Evolutionary conservation across 352 stramenopile species (phyloP).

Genomic region (Phytophthora melonis): DNA sequence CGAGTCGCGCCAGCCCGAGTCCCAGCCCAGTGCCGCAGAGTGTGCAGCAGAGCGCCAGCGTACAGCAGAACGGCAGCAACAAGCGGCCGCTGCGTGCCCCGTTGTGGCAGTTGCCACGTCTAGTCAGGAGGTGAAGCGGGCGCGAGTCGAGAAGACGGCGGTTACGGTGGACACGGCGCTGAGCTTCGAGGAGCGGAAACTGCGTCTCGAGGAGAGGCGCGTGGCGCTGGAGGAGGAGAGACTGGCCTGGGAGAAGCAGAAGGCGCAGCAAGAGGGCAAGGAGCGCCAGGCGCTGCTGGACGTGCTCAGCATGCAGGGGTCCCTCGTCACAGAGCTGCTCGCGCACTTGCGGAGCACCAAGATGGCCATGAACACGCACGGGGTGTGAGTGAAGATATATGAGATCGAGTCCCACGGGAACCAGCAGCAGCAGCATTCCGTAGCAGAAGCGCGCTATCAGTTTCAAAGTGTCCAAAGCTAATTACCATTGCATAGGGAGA

Average conservation of each 20-base stretch:
- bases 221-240: constrained; percentile 47
- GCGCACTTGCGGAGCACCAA: constrained; percentile 34
- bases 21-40: constrained; percentile 23
- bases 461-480: neutral
- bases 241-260: constrained; percentile 47
- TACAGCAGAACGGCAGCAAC: constrained; percentile 40
- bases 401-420: neutral
- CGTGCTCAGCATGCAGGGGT: constrained; percentile 43
- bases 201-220: constrained; percentile 44
- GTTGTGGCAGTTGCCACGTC: neutral
- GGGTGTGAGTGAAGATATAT: constrained; percentile 16
- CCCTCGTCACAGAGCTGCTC: constrained; percentile 47
- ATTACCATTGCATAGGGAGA: neutral
- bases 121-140: constrained; percentile 30
- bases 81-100: constrained; percentile 33
- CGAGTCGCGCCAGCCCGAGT: constrained; percentile 12
- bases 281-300: constrained; percentile 51
- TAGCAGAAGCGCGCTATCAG: neutral
- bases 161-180: constrained; percentile 13
- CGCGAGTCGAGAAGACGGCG: constrained; percentile 24
- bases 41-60: constrained; percentile 28
- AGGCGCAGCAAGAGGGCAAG: constrained; percentile 34
- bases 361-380: constrained; percentile 12
- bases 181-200: constrained; percentile 39
- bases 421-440: neutral